Evolutionary conservation across 768 basidiomycete genomes (phyloP), one percentile per base, ranked within the genome.

Genomic region (Calocera viscosa): DNA sequence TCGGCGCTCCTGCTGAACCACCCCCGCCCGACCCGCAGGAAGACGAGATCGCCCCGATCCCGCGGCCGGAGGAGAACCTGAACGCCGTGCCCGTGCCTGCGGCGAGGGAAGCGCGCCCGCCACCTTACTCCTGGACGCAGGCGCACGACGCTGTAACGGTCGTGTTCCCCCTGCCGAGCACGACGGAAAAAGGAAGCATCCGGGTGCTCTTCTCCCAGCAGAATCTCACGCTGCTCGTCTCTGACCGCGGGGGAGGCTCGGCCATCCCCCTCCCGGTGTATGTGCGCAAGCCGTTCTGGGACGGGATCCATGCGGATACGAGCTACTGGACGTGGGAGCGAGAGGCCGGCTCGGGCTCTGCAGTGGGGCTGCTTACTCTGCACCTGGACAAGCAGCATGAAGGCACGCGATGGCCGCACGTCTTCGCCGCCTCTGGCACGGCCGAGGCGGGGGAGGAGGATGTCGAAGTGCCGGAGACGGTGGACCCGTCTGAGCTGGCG

Each of bases 301-400:
- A 85, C 69, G 77, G 78, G 11, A 88, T 99, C 69, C 83, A 84
- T 65, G 78, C 89, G 0, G 82, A 86, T 1, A 82, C 87, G n/a
- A 90, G 90, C 72, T 85, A 90, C 72, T 99, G 93, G 94, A 94
- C 91, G 2, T 95, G 88, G 84, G 93, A 96, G 71, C 82, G 85
- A 19, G 85, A 85, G 2, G 85, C 86, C 64, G 81, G 81, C 67
- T 73, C 83, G 14, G 86, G 83, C 40, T 65, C 64, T 19, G 66
- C 70, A 1, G 72, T 69, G 71, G 89, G 89, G 1, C 69, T 90
- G 34, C 81, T 98, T 70, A 86, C 89, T 0, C 76, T 97, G 22
- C 89, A 96, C 72, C 79, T 98, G 66, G 89, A 93, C 75, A 98
- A 98, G 77, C 81, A 82, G 69, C 82, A 92, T 74, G 86, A 88